phyloP scores from a whole-genome alignment of 768 basidiomycete genomes.

The Trametes elegans region DNA sequence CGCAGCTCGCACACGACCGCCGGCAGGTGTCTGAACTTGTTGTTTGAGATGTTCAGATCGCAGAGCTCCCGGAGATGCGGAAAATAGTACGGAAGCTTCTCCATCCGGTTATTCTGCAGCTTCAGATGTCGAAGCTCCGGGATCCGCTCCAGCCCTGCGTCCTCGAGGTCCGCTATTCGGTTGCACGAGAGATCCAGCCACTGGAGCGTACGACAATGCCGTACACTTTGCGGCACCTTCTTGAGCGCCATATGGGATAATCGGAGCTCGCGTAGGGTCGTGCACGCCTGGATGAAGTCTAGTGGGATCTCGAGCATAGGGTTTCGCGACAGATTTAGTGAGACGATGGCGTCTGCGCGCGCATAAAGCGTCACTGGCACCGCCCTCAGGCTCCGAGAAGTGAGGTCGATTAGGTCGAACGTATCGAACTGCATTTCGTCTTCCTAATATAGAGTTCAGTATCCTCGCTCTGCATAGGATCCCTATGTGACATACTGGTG shows the following conservation, averaged over 20 bases:
- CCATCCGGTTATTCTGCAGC: constrained; percentile 90
- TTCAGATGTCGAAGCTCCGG: constrained; percentile 64
- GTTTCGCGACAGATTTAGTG: constrained; percentile 87
- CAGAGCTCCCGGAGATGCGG: constrained; percentile 67
- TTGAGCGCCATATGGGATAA: constrained; percentile 94
- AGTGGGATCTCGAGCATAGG: constrained; percentile 95
- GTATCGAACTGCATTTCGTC: constrained; percentile 69
- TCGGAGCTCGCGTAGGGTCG: constrained; percentile 77
- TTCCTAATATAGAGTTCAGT: constrained; percentile 43
- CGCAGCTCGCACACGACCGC: constrained; percentile 69
- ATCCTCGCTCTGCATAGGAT: background rate
- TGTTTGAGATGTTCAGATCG: constrained; percentile 92
- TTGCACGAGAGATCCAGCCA: constrained; percentile 91
- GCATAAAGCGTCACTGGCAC: constrained; percentile 86
- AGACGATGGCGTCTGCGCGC: constrained; percentile 79
- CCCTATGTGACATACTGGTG: constrained; percentile 46
- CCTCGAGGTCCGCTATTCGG: constrained; percentile 84
- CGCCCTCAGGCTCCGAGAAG: constrained; percentile 74
- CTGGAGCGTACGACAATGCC: constrained; percentile 68
- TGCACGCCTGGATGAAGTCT: constrained; percentile 92
- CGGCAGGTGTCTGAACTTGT: constrained; percentile 82
- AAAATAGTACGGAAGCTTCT: constrained; percentile 84
- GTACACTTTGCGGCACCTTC: constrained; percentile 82
- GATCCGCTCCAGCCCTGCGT: constrained; percentile 78
- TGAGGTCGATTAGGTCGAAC: constrained; percentile 80